Evolutionary conservation across 352 stramenopile genomes (phyloP), one percentile per base, ranked within the genome.

Genomic region (Stramenopiles sp.): DNA sequence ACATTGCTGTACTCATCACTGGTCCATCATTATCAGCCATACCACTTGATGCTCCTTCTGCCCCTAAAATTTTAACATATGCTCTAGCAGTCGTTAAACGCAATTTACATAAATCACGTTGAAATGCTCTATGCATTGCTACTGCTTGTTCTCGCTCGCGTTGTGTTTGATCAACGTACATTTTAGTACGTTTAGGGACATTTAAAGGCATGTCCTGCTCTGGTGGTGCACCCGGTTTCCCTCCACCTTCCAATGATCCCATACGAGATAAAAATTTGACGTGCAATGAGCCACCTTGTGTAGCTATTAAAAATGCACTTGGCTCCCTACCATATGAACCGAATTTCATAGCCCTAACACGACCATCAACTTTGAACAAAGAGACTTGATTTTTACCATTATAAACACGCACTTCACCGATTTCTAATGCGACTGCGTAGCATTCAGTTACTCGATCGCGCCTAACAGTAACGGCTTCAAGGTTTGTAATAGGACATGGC

Each of bases 81-180:
- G 91, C 87, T 0, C 90, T 85, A 7, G 91, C 90, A 0, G 90
- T 92, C 0, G 85, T 93, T 43, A 96, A 84, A 0, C 91, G 88
- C 7, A 96, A 81, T 65, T 93, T 93, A 83, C 90, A 94, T 31
- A 96, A 82, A 43, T 95, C 89, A 30, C 89, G 85, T 82, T 96
- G 91, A 79, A 96, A 96, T 74, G 91, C 88, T 31, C 89, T 87
- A 79, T 96, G 91, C 87, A 96, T 96, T 80, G 95, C 91, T 7
- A 84, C 90, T 1, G 89, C 89, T 77, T 94, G 87, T 74, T 95
- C 88, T 31, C 90, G 87, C 80, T 96, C 91, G 4, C 91, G 88
- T 80, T 95, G 89, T 20, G 91, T 94, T 80, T 95, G 90, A 80
- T 96, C 91, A 30, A 96, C 90, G 81, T 94, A 96, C 73, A 96